phyloP scores from a whole-genome alignment of 202 grass and related monocot species.

The Musa balbisiana region DNA sequence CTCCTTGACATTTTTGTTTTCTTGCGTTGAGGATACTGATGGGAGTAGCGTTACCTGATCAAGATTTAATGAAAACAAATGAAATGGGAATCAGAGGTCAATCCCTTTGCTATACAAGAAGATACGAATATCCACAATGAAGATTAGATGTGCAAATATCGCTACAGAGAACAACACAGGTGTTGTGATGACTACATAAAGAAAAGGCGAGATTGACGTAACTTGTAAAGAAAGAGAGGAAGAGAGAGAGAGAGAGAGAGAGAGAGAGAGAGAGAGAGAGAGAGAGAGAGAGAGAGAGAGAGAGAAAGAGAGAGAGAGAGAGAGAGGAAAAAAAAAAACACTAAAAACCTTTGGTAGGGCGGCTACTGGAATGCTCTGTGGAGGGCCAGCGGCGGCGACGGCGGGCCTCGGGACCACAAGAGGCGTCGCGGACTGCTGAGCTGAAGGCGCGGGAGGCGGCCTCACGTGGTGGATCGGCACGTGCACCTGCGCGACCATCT shows the following conservation, averaged over 20 bases:
- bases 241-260: not conserved
- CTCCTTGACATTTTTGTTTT: conserved; percentile 46
- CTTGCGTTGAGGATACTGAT: conserved; percentile 31
- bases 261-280: not conserved
- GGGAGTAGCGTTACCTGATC: conserved; percentile 34
- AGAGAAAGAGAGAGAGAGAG: too few relatives aligned
- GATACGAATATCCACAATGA: not conserved
- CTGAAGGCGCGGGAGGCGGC: conserved; percentile 5
- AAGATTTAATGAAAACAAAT: not conserved
- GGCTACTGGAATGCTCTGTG: conserved; percentile 34
- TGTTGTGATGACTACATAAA: too few relatives aligned
- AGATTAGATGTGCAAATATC: too few relatives aligned
- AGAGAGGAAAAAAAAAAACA: not conserved
- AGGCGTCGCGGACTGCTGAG: conserved; percentile 27
- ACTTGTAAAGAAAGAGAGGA: not conserved
- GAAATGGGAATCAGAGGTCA: not conserved
- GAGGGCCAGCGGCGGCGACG: conserved; percentile 17
- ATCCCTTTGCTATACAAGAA: not conserved
- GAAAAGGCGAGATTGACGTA: too few relatives aligned
- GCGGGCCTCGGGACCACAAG: conserved; percentile 21
- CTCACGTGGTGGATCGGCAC: conserved; percentile 10
- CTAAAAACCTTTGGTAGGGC: conserved; percentile 52
- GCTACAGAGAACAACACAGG: too few relatives aligned
- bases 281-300: not conserved
- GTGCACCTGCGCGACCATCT: conserved; percentile 19